A percentile compares a stretch with the other conserved stretches of the same genome.
These are phyloP conservation scores for Aureobasidium mangrovei DNA, from an alignment of 2,329 filamentous ascomycete species.

Conservation along the genomic window DNA sequence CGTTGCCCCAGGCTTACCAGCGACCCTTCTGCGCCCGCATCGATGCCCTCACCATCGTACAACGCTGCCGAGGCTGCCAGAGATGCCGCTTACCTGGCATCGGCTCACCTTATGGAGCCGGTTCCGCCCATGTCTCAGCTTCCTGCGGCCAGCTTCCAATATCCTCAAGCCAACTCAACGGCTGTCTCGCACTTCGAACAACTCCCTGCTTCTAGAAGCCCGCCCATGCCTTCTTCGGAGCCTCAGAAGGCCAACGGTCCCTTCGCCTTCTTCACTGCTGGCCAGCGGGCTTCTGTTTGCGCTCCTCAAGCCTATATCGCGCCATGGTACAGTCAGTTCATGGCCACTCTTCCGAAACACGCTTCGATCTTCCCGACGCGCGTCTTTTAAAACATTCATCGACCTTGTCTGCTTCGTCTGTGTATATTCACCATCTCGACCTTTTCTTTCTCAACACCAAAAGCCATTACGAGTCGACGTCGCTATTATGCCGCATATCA, in stretches of 20 bases:
- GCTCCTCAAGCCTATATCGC: conserved; percentile 16
- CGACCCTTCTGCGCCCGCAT: conserved; percentile 30
- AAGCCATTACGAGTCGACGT: conserved; percentile 8
- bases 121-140: conserved; percentile 15
- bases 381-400: conserved; percentile 13
- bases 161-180: background rate
- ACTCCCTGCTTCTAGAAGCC: conserved; percentile 5
- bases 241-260: conserved; percentile 7
- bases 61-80: conserved; percentile 15
- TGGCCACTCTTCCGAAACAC: conserved; percentile 16
- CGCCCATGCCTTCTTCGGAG: conserved; percentile 5
- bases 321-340: conserved; percentile 17
- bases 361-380: conserved; percentile 17
- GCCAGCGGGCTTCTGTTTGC: background rate
- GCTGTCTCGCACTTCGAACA: conserved; percentile 8
- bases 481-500: conserved; percentile 7
- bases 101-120: conserved; percentile 10
- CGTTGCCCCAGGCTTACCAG: conserved; percentile 66
- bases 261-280: conserved; percentile 5
- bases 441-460: background rate
- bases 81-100: conserved; percentile 12
- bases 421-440: conserved; percentile 11
- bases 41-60: conserved; percentile 16
- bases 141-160: conserved; percentile 5
- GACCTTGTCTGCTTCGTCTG: conserved; percentile 11